Evolutionary conservation across 164 flowering plant species (phyloP), one percentile per base, ranked within the genome.

Genomic region (Saururus chinensis): DNA sequence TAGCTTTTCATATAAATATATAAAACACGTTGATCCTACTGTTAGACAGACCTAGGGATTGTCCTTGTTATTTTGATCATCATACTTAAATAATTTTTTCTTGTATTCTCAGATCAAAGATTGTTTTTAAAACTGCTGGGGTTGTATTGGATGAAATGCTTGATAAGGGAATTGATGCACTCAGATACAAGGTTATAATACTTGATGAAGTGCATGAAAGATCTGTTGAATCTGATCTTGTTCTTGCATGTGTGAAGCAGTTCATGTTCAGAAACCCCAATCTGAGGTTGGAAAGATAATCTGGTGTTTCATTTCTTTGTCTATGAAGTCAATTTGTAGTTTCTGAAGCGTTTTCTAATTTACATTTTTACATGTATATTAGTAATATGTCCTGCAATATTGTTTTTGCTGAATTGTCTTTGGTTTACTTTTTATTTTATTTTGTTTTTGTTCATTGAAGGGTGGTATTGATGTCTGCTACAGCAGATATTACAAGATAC

Each of bases 151-250:
- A 95, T 51, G 99, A 95, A 76, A 85, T 91, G 93, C 81, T 83
- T 61, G 97, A 95, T 58, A 90, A 77, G 65, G 99, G 99, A 22
- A 24, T 76, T 55, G 75, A 77, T 63, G 99, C 99, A 9, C 89
- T 95, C 9, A 77, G 70, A 21, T 95, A 91, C 74, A 91, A 87
- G 75, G 97, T 77, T 70, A 79, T 95, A 51, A 82, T 95, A 72
- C 90, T 95, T 61, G 99, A 95, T 77, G 99, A 95, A 82, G 97
- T 91, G 70, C 99, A 95, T 74, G 99, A 91, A 79, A 84, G 96
- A 87, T 95, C 99, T 56, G 95, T 87, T 53, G 97, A 95, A 74
- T 95, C 96, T 49, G 99, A 95, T 80, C 96, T 91, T 68, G 89
- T 87, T 77, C 97, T 95, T 77, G 85, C 90, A 59, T 95, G 93